Conservation (phyloP, 164 flowering plant species). For the Echeveria elegans region DNA sequence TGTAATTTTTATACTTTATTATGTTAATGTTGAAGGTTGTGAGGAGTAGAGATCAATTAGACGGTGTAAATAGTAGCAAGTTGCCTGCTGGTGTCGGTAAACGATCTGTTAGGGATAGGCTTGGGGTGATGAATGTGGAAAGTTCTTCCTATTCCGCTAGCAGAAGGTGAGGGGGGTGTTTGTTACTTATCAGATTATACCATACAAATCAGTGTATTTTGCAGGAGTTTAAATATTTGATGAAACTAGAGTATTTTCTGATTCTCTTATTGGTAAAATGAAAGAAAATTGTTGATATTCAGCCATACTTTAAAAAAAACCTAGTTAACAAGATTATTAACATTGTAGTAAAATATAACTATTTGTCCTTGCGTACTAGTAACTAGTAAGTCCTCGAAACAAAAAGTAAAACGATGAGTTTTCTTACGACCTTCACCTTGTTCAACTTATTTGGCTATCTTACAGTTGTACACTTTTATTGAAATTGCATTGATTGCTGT, state of each 20-base stretch:
- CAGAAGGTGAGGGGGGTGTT: slow-evolving; percentile 21
- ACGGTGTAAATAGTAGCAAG: slow-evolving; percentile 3
- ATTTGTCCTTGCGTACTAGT: neutral
- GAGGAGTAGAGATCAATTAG: slow-evolving; percentile 18
- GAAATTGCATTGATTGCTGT: neutral
- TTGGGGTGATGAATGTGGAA: slow-evolving; percentile 16
- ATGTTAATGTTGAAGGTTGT: slow-evolving; percentile 23
- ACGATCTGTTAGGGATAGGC: slow-evolving; percentile 17
- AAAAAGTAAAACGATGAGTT: no score
- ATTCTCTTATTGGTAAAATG: no score
- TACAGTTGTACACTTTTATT: neutral
- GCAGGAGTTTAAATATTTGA: no score
- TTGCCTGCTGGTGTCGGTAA: slow-evolving; percentile 18
- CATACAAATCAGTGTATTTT: no score
- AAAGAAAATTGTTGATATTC: no score
- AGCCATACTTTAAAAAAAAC: no score
- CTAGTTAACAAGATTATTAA: no score
- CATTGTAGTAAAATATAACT: neutral
- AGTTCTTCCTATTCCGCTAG: slow-evolving; percentile 9
- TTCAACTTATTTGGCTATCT: neutral
- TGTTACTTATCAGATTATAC: no score
- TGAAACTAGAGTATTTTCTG: no score
- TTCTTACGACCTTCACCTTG: no score
- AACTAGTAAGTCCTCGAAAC: no score
- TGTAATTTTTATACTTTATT: neutral